Evolutionary conservation across 306 rosid genomes (phyloP), one percentile per base, ranked within the genome.

Genomic region (Mimosa pudica): DNA sequence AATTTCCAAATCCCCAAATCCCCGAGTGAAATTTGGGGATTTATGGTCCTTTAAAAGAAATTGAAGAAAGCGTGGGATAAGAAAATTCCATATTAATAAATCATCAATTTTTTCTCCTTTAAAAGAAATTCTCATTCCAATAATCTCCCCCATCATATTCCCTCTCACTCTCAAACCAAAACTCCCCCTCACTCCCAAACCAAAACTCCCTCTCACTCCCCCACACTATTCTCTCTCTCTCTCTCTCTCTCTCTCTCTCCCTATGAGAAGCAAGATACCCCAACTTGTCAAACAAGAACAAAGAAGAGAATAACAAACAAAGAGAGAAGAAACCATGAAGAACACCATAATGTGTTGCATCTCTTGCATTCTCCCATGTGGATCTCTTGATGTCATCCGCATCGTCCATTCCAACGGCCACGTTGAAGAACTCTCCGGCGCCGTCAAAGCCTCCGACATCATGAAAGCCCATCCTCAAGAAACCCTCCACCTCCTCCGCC

Each of bases 311-410:
- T 24, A 24, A 32, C n/a, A 3, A 63, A 32, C n/a, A 47, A 10
- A 38, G 42, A 38, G 30, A 24, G 30, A 24, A 24, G 30, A 38
- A 48, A 52, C 60, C 71, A 91, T 90, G 96, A 91, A 76, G 76
- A 88, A 87, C 84, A 79, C 87, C 80, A 76, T 93, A 36, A 79
- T 90, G 77, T 89, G 94, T 77, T 93, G 90, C 88, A 91, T 93
- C 88, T 89, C 97, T 61, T 93, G 97, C 94, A 90, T 93, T 83
- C 89, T 93, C 8, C 97, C 97, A 14, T 93, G 97, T 32, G 97
- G 97, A 3, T 87, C 91, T 32, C 85, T 93, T 3, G 97, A 93
- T 73, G 97, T 93, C 8, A 86, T 93, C 70, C 87, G 97, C 5
- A 92, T 93, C 70, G 96, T 93, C 4, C 97, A 93, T 87, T 85